phyloP scores from a whole-genome alignment of 805 yeast species.

The Saturnispora diversa region DNA sequence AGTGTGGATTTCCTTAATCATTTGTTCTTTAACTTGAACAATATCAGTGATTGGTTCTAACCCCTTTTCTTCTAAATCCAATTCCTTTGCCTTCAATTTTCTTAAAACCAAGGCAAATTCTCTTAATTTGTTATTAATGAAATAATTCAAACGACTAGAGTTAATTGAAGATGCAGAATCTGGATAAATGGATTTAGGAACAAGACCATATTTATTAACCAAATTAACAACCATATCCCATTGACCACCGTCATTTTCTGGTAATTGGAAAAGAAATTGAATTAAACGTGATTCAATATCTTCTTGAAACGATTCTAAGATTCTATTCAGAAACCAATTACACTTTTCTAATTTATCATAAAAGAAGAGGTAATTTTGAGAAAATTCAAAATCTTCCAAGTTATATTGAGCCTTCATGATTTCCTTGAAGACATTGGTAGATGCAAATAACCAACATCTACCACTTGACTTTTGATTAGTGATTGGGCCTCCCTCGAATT shows the following conservation, averaged over 20 bases:
- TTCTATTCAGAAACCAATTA: slow-evolving; percentile 70
- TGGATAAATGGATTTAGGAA: slow-evolving; percentile 67
- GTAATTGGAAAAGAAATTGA: slow-evolving; percentile 54
- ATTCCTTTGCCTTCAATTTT: slow-evolving; percentile 36
- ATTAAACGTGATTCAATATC: slow-evolving; percentile 66
- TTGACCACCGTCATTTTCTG: slow-evolving; percentile 84
- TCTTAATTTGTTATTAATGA: slow-evolving; percentile 63
- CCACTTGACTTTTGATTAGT: slow-evolving; percentile 74
- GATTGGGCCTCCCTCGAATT: slow-evolving; percentile 52
- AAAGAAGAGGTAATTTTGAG: slow-evolving; percentile 74
- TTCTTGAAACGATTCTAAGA: slow-evolving; percentile 58
- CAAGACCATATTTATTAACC: slow-evolving; percentile 69
- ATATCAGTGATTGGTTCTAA: slow-evolving; percentile 12
- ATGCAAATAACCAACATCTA: slow-evolving; percentile 86
- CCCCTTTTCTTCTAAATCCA: slow-evolving; percentile 20
- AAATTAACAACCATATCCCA: slow-evolving; percentile 79
- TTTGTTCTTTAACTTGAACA: slow-evolving; percentile 23
- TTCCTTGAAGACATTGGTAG: slow-evolving; percentile 67
- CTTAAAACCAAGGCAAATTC: slow-evolving; percentile 71
- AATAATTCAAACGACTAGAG: slow-evolving; percentile 47
- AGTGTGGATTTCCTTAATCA: slow-evolving; percentile 59
- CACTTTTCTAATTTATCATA: slow-evolving; percentile 84
- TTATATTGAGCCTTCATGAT: slow-evolving; percentile 55
- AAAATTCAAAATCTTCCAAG: slow-evolving; percentile 62
- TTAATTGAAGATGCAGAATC: slow-evolving; percentile 58